Evolutionary conservation across 441 rosid species (phyloP).

Genomic region (Sinapis alba): DNA sequence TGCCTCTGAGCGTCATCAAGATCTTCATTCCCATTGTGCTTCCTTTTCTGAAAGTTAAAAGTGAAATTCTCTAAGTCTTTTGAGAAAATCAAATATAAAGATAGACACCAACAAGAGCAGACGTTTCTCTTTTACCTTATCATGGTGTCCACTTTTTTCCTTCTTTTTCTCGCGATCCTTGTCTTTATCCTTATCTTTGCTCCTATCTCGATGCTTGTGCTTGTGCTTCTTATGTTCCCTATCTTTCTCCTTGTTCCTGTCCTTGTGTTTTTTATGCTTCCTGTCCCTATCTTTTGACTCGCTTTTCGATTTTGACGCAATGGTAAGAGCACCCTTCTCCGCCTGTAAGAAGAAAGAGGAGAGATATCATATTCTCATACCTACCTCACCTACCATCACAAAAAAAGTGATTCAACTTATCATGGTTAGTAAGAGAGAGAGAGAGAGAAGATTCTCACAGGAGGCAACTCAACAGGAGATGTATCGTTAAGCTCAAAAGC

Average conservation of each 20-base stretch:
- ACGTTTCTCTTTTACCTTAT: constrained; percentile 58
- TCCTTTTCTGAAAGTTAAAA: constrained; percentile 73
- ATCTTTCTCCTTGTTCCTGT: constrained; percentile 71
- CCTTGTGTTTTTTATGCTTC: constrained; percentile 81
- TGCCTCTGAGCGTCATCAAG: constrained; percentile 69
- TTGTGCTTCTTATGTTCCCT: constrained; percentile 88
- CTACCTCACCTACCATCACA: not conserved
- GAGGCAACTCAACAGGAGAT: constrained; percentile 70
- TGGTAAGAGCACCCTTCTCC: constrained; percentile 76
- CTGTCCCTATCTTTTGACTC: constrained; percentile 74
- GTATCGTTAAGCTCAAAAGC: constrained; percentile 79
- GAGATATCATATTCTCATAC: constrained; percentile 5
- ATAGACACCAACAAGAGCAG: constrained; percentile 30
- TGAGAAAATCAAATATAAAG: not conserved
- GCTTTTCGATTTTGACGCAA: constrained; percentile 65
- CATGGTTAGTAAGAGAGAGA: constrained; percentile 6
- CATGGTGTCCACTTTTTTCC: constrained; percentile 65
- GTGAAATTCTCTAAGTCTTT: not conserved
- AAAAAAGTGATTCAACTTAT: not conserved
- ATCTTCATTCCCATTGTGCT: constrained; percentile 80
- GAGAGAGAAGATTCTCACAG: constrained; percentile 50
- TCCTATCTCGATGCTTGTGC: constrained; percentile 72
- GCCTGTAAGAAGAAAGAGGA: constrained; percentile 43
- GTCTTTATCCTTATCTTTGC: constrained; percentile 69
- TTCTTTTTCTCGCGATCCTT: constrained; percentile 65